A percentile compares a stretch with the other conserved stretches of the same genome.
phyloP scores from a whole-genome alignment of 225 moss, liverwort and hornwort species.

The Straminergon stramineum region DNA sequence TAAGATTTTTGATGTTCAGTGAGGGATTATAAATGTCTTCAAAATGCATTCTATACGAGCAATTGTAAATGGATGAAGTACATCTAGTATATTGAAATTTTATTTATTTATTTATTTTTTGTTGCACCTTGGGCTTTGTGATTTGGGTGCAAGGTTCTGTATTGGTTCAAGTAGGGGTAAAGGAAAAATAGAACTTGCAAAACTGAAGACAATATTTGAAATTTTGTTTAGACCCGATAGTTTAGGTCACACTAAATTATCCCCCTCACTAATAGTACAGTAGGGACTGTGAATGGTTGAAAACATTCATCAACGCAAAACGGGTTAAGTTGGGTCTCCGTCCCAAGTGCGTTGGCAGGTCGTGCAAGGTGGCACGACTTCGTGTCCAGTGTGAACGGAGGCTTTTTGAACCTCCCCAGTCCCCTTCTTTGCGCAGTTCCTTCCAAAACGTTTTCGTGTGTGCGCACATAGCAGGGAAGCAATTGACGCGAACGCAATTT shows the following conservation, averaged over 20 bases:
- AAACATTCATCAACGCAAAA: background rate
- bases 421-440: background rate
- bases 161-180: background rate
- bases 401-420: background rate
- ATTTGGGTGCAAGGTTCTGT: background rate
- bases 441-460: background rate
- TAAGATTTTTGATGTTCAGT: background rate
- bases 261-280: background rate
- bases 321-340: too few species aligned
- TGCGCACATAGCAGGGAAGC: background rate
- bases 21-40: background rate
- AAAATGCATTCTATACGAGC: background rate
- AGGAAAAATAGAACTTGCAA: too few species aligned
- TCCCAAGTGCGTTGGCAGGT: background rate
- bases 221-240: background rate
- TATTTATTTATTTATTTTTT: background rate
- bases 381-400: background rate
- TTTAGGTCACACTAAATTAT: background rate
- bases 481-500: background rate
- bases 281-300: background rate
- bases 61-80: background rate
- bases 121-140: accelerated
- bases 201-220: background rate
- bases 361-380: background rate
- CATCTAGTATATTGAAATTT: background rate